Conservation (phyloP, 257 asterid genomes). For the Solanum pennellii region DNA sequence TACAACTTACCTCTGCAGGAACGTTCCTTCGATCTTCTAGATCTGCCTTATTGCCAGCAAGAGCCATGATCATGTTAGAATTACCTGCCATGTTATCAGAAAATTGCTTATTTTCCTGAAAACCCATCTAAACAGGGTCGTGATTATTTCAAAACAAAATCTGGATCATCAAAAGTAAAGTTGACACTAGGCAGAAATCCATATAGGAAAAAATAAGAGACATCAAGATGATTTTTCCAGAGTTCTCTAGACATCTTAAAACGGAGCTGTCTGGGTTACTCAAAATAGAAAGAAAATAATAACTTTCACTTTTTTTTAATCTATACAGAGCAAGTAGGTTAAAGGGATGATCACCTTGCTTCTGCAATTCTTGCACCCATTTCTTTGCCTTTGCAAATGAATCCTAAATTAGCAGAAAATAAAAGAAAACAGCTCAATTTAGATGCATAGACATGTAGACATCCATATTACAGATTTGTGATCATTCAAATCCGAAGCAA, state of each 20-base stretch:
- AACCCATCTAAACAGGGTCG: neutral
- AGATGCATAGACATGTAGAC: neutral
- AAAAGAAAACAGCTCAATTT: neutral
- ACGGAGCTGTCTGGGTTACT: neutral
- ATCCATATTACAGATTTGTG: neutral
- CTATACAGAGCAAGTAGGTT: neutral
- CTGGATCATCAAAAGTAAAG: neutral
- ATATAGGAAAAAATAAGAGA: neutral
- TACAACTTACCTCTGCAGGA: constrained; percentile 57
- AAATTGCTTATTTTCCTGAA: neutral
- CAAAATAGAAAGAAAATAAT: neutral
- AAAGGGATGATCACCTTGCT: constrained; percentile 55
- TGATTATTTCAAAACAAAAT: neutral
- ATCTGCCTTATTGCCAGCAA: constrained; percentile 91
- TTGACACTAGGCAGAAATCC: neutral
- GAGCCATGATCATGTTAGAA: constrained; percentile 86
- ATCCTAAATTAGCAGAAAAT: constrained; percentile 32
- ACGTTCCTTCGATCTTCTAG: constrained; percentile 78
- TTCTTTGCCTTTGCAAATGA: constrained; percentile 84
- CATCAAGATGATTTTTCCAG: neutral
- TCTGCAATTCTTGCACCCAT: constrained; percentile 97
- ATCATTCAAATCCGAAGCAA: neutral
- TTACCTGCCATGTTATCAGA: constrained; percentile 36
- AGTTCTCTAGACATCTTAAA: neutral
- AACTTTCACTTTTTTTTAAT: neutral